A percentile compares a stretch with the other conserved stretches of the same genome.
phyloP scores from a whole-genome alignment of 176 grass and related monocot species.

The Eragrostis nindensis region DNA sequence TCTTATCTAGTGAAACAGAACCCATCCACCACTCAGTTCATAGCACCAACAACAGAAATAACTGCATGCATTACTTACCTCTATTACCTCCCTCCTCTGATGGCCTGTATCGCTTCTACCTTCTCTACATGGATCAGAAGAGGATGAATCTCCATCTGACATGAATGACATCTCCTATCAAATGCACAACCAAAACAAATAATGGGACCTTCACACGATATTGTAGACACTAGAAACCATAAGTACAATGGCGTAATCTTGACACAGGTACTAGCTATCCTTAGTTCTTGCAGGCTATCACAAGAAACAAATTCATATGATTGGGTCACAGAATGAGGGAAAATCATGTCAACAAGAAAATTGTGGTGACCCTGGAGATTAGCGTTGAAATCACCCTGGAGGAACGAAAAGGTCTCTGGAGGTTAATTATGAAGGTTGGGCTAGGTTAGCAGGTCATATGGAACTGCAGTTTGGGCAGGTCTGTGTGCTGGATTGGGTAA shows the following conservation, averaged over 20 bases:
- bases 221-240: too few relatives aligned
- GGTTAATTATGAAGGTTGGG: not conserved
- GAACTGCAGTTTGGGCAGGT: not conserved
- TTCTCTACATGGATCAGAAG: too few relatives aligned
- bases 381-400: not conserved
- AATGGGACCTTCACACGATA: too few relatives aligned
- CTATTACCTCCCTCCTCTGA: too few relatives aligned
- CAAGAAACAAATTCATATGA: not conserved
- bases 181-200: too few relatives aligned
- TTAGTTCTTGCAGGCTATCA: not conserved
- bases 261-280: not conserved
- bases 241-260: not conserved
- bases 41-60: too few relatives aligned
- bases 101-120: too few relatives aligned
- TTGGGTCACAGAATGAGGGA: not conserved
- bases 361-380: not conserved
- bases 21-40: too few relatives aligned
- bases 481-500: not conserved
- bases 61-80: too few relatives aligned
- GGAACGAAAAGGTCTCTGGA: not conserved
- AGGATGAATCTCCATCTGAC: too few relatives aligned
- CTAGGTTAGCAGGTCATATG: not conserved
- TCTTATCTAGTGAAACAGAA: too few relatives aligned
- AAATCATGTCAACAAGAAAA: slow-evolving; percentile 7
- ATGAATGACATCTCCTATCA: too few relatives aligned